Base-by-base conservation (phyloP, 139 green algal genomes). In the Chlorokybus atmophyticus region DNA sequence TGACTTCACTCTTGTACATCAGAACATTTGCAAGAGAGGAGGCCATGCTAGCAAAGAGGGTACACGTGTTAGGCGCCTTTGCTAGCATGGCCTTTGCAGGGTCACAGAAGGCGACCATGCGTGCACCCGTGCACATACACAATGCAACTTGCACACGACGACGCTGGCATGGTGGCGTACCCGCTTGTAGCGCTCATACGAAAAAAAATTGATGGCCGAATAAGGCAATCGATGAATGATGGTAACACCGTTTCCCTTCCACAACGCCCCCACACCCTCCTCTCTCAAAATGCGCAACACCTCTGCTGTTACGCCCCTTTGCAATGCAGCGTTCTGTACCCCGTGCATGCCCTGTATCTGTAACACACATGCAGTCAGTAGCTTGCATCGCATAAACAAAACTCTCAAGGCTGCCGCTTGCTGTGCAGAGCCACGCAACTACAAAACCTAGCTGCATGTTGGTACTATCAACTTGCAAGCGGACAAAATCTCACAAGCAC, bases 211-310 rank as follows among this genome's bases (percentile, higher is more conserved):
- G 44, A 87, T 75, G 19, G 86, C 80, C 0, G 85, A 93, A 79
- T 97, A 98, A 2, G 90, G 90, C 50, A 98, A 53, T 17, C 92
- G 77, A 62, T 97, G 90, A n/a, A 95, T 25, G 27, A 94, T 87
- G 3, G 85, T 94, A 19, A 83, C 77, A 2, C 74, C 78, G 68
- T 97, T 97, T 53, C 90, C 90, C 51, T 85, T 86, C 90, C 90
- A 97, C 0, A 98, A 66, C 10, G 85, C 74, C 0, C 26, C 14
- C 0, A 90, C 7, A 6, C 90, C 90, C 58, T 98, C 87, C 10
- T 59, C 50, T 2, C 38, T 52, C 4, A 84, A 60, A 0, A 94
- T 67, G 28, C 75, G 52, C 32, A 40, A 47, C 31, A 83, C 29
- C 66, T 62, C 59, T 17, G 17, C 30, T 21, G 25, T 42, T 4